Percentiles rank a stretch among this genome's conserved stretches.
Conservation (phyloP, 2,329 filamentous ascomycete genomes). For the Paramyrothecium sp. region DNA sequence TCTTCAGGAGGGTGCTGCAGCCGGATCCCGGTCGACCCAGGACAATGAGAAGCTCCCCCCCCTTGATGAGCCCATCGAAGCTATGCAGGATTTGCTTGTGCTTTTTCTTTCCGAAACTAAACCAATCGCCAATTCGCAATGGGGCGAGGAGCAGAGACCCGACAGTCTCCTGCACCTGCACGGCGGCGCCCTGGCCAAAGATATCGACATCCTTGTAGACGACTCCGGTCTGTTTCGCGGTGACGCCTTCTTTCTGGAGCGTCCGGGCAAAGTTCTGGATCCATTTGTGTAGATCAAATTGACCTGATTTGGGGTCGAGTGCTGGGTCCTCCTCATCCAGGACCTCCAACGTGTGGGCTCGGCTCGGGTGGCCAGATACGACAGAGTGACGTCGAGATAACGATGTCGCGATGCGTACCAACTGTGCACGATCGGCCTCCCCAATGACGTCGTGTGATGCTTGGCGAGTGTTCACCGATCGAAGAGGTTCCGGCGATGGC, state of each 20-base stretch:
- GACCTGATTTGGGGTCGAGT: constrained; percentile 33
- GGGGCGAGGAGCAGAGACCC: constrained; percentile 57
- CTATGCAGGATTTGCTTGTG: constrained; percentile 60
- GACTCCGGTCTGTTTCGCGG: constrained; percentile 54
- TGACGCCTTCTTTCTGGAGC: constrained; percentile 55
- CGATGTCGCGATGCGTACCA: constrained; percentile 36
- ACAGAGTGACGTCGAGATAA: constrained; percentile 33
- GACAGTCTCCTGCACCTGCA: constrained; percentile 70
- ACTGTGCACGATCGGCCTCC: constrained; percentile 30
- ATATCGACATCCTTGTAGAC: constrained; percentile 66
- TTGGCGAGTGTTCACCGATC: not conserved
- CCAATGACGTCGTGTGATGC: constrained; percentile 21
- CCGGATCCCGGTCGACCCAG: constrained; percentile 65
- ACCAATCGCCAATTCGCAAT: constrained; percentile 53
- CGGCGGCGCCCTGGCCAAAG: constrained; percentile 62
- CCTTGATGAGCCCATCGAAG: constrained; percentile 63
- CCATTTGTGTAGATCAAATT: constrained; percentile 43
- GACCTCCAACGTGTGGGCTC: constrained; percentile 13
- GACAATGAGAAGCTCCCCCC: constrained; percentile 67
- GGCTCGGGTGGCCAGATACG: constrained; percentile 12
- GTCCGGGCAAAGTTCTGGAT: constrained; percentile 34
- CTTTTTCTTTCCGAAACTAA: constrained; percentile 43
- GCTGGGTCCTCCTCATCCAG: constrained; percentile 26
- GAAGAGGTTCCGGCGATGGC: too few species aligned
- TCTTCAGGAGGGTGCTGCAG: constrained; percentile 63